Conservation (phyloP, 805 yeast species). For the Metschnikowia henanensis region DNA sequence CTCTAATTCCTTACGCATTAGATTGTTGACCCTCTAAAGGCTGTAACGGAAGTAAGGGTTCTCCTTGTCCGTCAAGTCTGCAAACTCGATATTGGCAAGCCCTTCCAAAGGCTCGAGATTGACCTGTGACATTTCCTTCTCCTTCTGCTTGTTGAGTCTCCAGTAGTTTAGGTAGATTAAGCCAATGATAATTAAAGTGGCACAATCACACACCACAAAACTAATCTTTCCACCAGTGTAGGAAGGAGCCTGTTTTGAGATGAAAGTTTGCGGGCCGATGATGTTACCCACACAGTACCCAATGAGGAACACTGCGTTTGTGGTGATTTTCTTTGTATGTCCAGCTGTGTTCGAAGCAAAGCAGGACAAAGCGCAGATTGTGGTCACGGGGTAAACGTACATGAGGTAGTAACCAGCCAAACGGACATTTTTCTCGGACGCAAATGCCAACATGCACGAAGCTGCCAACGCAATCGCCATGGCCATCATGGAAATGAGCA, state of each 20-base stretch:
- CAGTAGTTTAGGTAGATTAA: constrained; percentile 17
- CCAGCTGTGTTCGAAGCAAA: constrained; percentile 31
- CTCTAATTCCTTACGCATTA: too few species aligned
- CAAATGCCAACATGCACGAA: constrained; percentile 19
- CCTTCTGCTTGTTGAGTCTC: constrained; percentile 14
- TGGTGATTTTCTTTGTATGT: constrained; percentile 31
- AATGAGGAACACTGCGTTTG: constrained; percentile 34
- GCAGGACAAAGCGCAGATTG: constrained; percentile 23
- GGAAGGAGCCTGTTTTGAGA: constrained; percentile 42
- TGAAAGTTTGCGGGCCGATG: constrained; percentile 23
- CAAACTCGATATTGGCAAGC: constrained; percentile 39
- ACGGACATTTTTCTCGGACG: constrained; percentile 17
- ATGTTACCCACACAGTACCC: constrained; percentile 32
- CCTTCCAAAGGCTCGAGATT: constrained; percentile 9
- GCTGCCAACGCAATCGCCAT: constrained; percentile 18
- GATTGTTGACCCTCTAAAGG: constrained; percentile 1
- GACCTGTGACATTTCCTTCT: constrained; percentile 11
- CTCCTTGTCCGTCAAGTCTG: constrained; percentile 47
- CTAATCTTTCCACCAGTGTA: constrained; percentile 43
- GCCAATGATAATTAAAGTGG: constrained; percentile 23
- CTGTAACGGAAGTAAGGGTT: constrained; percentile 39
- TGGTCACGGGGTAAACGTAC: constrained; percentile 34
- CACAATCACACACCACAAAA: constrained; percentile 30
- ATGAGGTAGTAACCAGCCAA: constrained; percentile 30
- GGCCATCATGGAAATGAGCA: constrained; percentile 29